phyloP scores from a whole-genome alignment of 1,139 yeast genomes.

The Candida anutae region DNA sequence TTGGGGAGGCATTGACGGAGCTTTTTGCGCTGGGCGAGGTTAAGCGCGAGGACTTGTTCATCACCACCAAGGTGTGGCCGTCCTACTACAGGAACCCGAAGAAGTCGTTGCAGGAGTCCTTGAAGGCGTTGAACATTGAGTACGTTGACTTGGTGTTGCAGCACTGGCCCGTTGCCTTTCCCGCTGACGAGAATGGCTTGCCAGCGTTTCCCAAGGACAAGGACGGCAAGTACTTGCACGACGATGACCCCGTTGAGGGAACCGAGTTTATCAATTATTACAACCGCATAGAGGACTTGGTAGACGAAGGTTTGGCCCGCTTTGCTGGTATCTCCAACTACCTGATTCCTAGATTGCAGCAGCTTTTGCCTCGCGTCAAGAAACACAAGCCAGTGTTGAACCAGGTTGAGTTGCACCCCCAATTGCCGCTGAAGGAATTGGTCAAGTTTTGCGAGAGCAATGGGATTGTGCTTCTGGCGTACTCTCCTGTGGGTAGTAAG shows the following conservation, averaged over 20 bases:
- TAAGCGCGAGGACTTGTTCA: conserved; percentile 49
- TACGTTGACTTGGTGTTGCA: conserved; percentile 53
- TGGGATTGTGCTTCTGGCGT: conserved; percentile 22
- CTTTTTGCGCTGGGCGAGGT: conserved; percentile 39
- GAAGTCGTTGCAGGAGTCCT: conserved; percentile 28
- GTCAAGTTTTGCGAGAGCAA: conserved; percentile 18
- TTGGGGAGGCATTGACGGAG: conserved; percentile 46
- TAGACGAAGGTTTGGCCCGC: conserved; percentile 20
- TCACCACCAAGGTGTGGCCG: conserved; percentile 58
- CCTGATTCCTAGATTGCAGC: conserved; percentile 18
- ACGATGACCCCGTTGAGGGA: conserved; percentile 32
- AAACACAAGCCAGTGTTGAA: conserved; percentile 24
- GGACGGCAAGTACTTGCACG: conserved; percentile 35
- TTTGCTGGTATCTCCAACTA: conserved; percentile 30
- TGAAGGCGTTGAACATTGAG: conserved; percentile 38
- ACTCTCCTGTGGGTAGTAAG: conserved; percentile 28
- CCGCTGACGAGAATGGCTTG: conserved; percentile 29
- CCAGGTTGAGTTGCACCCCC: conserved; percentile 33
- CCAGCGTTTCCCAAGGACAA: conserved; percentile 29
- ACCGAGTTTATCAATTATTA: conserved; percentile 39
- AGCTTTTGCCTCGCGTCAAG: conserved; percentile 20
- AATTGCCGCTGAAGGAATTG: conserved; percentile 31
- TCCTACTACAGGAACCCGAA: conserved; percentile 30
- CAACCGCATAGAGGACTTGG: conserved; percentile 37
- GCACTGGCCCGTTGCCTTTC: conserved; percentile 51